phyloP scores from a whole-genome alignment of 495 filamentous ascomycete genomes.

The Tuber microsphaerosporum region DNA sequence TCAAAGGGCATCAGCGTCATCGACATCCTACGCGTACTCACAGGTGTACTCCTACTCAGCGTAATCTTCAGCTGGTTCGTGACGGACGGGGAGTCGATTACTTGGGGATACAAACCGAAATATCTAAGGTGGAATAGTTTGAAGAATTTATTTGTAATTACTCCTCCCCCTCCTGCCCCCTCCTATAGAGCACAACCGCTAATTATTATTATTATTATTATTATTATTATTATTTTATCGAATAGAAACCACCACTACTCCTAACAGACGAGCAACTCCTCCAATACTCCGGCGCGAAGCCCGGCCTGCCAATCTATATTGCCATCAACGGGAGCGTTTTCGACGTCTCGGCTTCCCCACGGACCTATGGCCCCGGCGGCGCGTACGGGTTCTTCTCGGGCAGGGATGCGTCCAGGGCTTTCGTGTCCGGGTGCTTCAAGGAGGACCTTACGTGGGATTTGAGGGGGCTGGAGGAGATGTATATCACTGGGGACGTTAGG shows the following conservation, averaged over 20 bases:
- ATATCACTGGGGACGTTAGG: conserved; percentile 65
- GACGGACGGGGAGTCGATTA: conserved; percentile 59
- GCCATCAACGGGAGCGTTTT: conserved; percentile 91
- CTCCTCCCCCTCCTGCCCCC: background rate
- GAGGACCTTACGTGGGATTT: conserved; percentile 76
- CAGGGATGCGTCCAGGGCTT: conserved; percentile 77
- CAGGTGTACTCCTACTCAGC: conserved; percentile 61
- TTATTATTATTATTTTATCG: too few species aligned
- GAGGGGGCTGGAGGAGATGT: conserved; percentile 83
- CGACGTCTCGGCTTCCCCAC: conserved; percentile 71
- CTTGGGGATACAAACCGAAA: conserved; percentile 65
- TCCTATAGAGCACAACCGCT: too few species aligned
- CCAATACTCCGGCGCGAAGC: conserved; percentile 70
- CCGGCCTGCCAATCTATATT: conserved; percentile 72
- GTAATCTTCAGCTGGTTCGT: conserved; percentile 71
- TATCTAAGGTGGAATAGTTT: conserved; percentile 58
- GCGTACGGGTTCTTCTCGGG: conserved; percentile 84
- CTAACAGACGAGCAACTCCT: conserved; percentile 67
- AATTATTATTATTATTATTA: too few species aligned
- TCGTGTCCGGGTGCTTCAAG: conserved; percentile 93
- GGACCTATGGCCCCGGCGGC: conserved; percentile 82
- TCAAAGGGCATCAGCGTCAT: conserved; percentile 51
- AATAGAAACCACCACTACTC: conserved; percentile 42
- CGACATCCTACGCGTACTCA: conserved; percentile 69
- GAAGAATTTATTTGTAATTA: conserved; percentile 56